These are phyloP conservation scores for Chamaenerion angustifolium DNA, from an alignment of 345 rosid genomes.

Conservation along the genomic window DNA sequence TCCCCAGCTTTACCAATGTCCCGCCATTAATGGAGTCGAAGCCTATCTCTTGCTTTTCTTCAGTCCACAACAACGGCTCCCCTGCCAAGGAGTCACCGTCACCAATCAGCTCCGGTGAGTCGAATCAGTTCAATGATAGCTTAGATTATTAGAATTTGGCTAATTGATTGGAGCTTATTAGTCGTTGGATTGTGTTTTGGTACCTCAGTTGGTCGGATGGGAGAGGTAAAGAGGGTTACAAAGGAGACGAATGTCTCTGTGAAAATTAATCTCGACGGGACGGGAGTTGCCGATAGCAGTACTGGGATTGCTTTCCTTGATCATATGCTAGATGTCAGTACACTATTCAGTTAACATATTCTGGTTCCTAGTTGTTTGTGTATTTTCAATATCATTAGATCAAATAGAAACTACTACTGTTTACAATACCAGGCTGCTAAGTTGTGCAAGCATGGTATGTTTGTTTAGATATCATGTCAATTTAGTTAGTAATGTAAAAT, in stretches of 20 bases:
- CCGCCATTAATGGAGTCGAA: slow-evolving; percentile 11
- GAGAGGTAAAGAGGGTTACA: slow-evolving; percentile 72
- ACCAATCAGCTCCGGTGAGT: slow-evolving; percentile 15
- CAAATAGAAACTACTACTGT: neutral
- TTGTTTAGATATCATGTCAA: too few relatives aligned
- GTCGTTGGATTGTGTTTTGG: neutral
- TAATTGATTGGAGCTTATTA: neutral
- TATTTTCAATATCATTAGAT: too few relatives aligned
- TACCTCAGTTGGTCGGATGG: slow-evolving; percentile 34
- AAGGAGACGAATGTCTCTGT: slow-evolving; percentile 78
- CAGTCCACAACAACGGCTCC: slow-evolving; percentile 22
- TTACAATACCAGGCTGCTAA: too few relatives aligned
- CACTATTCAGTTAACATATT: too few relatives aligned
- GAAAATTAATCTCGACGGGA: slow-evolving; percentile 68
- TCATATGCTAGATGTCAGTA: slow-evolving; percentile 75
- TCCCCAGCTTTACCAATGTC: slow-evolving; percentile 4
- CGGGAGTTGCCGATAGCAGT: slow-evolving; percentile 61
- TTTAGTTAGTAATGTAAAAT: too few relatives aligned
- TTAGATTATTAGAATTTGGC: neutral
- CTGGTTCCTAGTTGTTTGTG: too few relatives aligned
- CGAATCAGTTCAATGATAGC: neutral
- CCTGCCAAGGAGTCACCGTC: slow-evolving; percentile 8
- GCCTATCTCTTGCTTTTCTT: slow-evolving; percentile 13
- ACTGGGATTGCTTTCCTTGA: slow-evolving; percentile 79
- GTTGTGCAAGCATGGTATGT: too few relatives aligned